Evolutionary conservation across 257 asterid genomes (phyloP).

Genomic region (Knoxia roxburghii): DNA sequence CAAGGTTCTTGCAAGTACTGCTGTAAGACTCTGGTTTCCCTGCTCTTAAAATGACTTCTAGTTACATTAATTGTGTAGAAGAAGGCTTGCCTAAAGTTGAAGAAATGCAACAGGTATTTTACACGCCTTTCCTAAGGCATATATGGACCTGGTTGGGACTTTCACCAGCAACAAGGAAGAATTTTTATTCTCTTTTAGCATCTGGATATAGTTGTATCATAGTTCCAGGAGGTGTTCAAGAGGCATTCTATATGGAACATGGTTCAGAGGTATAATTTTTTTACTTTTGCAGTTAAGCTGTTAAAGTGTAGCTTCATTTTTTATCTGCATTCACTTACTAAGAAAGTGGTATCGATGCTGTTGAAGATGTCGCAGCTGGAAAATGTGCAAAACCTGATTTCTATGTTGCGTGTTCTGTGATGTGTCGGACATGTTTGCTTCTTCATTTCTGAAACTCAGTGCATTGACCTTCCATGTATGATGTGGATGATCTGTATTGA

Average conservation of each 20-base stretch:
- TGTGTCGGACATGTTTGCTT: slow-evolving; percentile 1
- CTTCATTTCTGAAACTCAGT: neutral
- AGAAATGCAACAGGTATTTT: slow-evolving; percentile 60
- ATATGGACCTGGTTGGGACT: slow-evolving; percentile 96
- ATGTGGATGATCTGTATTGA: neutral
- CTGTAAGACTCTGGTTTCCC: slow-evolving; percentile 46
- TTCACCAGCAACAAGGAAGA: slow-evolving; percentile 69
- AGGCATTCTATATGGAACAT: slow-evolving; percentile 73
- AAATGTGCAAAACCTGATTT: neutral
- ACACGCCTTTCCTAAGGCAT: slow-evolving; percentile 90
- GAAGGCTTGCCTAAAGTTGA: neutral
- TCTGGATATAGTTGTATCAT: slow-evolving; percentile 85
- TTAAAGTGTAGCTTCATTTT: neutral
- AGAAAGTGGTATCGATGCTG: neutral
- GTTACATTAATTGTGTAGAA: neutral
- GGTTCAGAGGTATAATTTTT: slow-evolving; percentile 68
- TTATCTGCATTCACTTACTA: neutral
- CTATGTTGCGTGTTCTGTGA: neutral
- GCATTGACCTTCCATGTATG: neutral
- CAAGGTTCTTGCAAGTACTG: slow-evolving; percentile 88
- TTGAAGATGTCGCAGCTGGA: neutral
- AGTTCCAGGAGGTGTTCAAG: slow-evolving; percentile 96
- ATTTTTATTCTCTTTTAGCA: slow-evolving; percentile 54
- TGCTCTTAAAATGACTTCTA: neutral
- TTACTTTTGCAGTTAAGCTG: slow-evolving; percentile 13